phyloP scores from a whole-genome alignment of 768 basidiomycete genomes.

The Lactarius hengduanensis region DNA sequence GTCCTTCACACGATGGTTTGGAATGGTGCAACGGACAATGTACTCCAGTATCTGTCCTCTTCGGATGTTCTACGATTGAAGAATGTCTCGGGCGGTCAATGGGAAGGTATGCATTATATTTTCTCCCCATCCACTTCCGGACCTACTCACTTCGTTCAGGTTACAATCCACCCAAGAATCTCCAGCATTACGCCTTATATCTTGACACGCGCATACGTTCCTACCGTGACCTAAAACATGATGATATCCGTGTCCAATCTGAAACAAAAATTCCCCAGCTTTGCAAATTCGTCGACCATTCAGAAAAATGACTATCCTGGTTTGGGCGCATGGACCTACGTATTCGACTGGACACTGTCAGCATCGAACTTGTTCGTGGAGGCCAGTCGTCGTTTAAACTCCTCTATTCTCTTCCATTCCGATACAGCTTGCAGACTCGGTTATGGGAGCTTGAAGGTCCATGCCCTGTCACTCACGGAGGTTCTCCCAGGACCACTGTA shows the following conservation, averaged over 20 bases:
- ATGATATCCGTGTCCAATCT: slow-evolving; percentile 89
- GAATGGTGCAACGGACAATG: slow-evolving; percentile 93
- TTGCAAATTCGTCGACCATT: too few species aligned
- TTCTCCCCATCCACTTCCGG: not conserved
- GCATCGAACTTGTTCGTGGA: too few species aligned
- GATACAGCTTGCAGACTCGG: too few species aligned
- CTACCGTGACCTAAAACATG: slow-evolving; percentile 90
- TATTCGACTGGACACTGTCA: too few species aligned
- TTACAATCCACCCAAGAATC: slow-evolving; percentile 80
- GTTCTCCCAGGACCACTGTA: too few species aligned
- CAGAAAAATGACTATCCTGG: too few species aligned
- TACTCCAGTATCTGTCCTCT: slow-evolving; percentile 78
- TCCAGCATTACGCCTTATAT: slow-evolving; percentile 85
- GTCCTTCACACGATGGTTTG: slow-evolving; percentile 96
- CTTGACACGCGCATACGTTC: slow-evolving; percentile 85
- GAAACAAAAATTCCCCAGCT: slow-evolving; percentile 58
- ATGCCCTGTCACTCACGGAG: too few species aligned
- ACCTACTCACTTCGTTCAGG: slow-evolving; percentile 45
- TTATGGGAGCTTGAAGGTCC: too few species aligned
- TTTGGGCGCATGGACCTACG: too few species aligned
- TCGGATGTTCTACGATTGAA: slow-evolving; percentile 76
- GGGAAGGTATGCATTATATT: slow-evolving; percentile 69
- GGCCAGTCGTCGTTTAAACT: too few species aligned
- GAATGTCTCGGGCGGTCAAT: slow-evolving; percentile 76
- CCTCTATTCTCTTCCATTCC: too few species aligned